Evolutionary conservation across 1,284 basidiomycete genomes (phyloP).

Genomic region (Leccinum pseudoinsigne): DNA sequence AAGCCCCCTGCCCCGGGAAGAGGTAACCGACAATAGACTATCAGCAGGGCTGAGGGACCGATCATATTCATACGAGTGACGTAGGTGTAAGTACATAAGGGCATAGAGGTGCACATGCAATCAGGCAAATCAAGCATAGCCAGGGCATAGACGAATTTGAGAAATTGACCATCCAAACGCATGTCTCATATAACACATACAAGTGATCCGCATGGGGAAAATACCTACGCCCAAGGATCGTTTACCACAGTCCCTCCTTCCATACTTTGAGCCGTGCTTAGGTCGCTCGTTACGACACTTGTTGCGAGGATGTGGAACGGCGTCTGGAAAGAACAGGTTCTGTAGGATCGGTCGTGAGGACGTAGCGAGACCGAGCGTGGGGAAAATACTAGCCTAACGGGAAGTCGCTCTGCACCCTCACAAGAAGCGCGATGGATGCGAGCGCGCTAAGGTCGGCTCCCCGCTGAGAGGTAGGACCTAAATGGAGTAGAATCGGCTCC

Average conservation of each 20-base stretch:
- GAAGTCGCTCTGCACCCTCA: constrained; percentile 58
- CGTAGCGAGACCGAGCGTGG: neutral
- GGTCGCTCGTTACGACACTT: constrained; percentile 69
- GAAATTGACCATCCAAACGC: constrained; percentile 11
- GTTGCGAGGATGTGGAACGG: constrained; percentile 60
- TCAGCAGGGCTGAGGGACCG: neutral
- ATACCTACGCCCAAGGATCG: constrained; percentile 21
- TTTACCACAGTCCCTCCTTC: constrained; percentile 42
- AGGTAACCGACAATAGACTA: neutral
- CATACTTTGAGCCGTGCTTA: constrained; percentile 65
- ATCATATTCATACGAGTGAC: constrained; percentile 4
- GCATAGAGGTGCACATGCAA: neutral
- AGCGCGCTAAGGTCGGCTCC: constrained; percentile 66
- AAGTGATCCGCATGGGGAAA: constrained; percentile 11
- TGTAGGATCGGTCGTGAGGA: constrained; percentile 19
- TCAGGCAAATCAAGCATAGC: constrained; percentile 4
- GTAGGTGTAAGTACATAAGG: neutral
- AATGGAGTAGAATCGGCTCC: constrained; percentile 9
- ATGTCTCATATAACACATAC: constrained; percentile 19
- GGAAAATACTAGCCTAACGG: constrained; percentile 41
- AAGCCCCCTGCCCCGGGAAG: constrained; percentile 1
- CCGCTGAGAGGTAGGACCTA: constrained; percentile 53
- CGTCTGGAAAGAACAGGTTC: constrained; percentile 46
- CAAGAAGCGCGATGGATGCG: constrained; percentile 77
- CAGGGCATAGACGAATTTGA: constrained; percentile 4